Base-by-base conservation (phyloP, 805 yeast genomes). In the Peterozyma xylosa region DNA sequence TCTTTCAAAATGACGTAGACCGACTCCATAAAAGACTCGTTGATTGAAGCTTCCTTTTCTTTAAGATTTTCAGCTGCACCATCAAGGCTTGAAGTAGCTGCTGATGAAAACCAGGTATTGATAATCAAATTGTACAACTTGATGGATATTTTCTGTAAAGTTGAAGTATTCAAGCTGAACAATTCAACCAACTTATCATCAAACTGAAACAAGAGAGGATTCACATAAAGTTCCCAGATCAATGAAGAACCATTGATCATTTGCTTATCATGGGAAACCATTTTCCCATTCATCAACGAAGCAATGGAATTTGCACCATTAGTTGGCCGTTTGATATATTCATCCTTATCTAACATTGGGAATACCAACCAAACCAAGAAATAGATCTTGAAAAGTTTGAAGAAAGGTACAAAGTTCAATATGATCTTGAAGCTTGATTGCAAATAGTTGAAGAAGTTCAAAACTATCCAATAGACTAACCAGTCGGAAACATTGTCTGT, bases 391-490 rank as follows among this genome's bases (percentile, higher is more conserved):
- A 71, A 48, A 1, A 81, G 56, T 2, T 71, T 57, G 54, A 70
- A 75, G 35, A 82, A 70, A 2, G 90, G 88, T 11, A 81, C 52
- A 37, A 70, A 55, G 38, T 63, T 57, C 38, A 67, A 53, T 21
- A 81, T 47, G 27, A 73, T 65, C 14, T 71, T 60, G 27, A 41
- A 38, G 14, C 34, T 35, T n/a, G 33, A 42, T 32, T 45, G 44
- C 14, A 48, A 11, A 17, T 42, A 35, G 9, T 66, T 51, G 37
- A 70, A 57, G 7, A 66, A 49, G 4, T 81, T 71, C 42, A 72
- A 60, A 1, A 83, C 78, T 11, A 82, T 67, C 95, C 96, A 87
- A 60, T 84, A 80, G 45, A 70, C 63, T 33, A 74, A 60, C 76
- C 81, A 73, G 42, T 46, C 46, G 17, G 11, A 35, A 42, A 3